A percentile compares a stretch with the other conserved stretches of the same genome.
Evolutionary conservation across 805 yeast genomes (phyloP).

Genomic region (Metschnikowia drakensbergensis): DNA sequence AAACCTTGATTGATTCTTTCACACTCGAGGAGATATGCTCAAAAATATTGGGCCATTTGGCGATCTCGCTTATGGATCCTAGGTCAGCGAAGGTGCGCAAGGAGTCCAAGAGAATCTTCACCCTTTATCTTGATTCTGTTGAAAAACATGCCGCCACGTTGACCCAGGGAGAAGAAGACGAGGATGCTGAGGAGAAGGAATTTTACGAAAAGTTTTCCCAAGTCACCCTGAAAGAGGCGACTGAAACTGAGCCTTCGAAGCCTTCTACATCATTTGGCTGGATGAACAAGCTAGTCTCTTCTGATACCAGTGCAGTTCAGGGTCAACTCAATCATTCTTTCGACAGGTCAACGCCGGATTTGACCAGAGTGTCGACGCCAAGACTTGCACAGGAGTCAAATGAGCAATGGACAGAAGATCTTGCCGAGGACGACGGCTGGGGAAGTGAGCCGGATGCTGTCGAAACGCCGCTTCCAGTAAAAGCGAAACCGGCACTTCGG

Average conservation of each 20-base stretch:
- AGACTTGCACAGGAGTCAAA: conserved; percentile 8
- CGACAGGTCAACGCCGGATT: conserved; percentile 36
- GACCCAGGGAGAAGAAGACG: conserved; percentile 35
- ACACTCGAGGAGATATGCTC: conserved; percentile 73
- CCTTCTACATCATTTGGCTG: conserved; percentile 30
- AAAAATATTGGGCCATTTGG: conserved; percentile 77
- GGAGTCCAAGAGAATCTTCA: conserved; percentile 68
- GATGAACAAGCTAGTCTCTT: conserved; percentile 35
- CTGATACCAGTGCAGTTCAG: conserved; percentile 21
- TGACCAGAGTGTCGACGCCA: conserved; percentile 29
- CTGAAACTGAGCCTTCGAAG: conserved; percentile 7
- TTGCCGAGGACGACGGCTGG: conserved; percentile 18
- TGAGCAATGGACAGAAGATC: conserved; percentile 16
- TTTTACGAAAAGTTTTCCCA: conserved; percentile 31
- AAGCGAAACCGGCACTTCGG: background rate
- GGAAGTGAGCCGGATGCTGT: conserved; percentile 5
- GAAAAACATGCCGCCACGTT: conserved; percentile 36
- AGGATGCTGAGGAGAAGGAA: conserved; percentile 35
- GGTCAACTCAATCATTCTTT: conserved; percentile 37
- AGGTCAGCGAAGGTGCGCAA: conserved; percentile 60
- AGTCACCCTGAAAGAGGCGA: background rate
- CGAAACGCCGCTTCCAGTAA: background rate
- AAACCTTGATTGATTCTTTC: conserved; percentile 59
- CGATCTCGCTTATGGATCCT: conserved; percentile 77
- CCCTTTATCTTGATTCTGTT: conserved; percentile 45